Base-by-base conservation (phyloP, 2,329 filamentous ascomycete genomes). In the Phialophora tarda region DNA sequence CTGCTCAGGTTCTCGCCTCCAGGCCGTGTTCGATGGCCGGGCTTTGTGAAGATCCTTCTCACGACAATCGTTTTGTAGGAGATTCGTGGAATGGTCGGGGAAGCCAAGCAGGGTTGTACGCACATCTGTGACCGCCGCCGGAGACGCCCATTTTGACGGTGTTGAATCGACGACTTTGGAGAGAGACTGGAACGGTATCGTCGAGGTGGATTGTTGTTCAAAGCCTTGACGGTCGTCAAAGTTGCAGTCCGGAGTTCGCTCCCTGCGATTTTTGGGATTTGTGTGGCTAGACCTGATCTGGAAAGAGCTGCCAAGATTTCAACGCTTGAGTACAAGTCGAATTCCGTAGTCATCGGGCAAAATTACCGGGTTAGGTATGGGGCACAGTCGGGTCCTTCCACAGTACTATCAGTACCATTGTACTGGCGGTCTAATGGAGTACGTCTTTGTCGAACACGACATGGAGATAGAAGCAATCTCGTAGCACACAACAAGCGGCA, bases 111-210 rank as follows among this genome's bases (percentile, higher is more conserved):
- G 26, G 26, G 54, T 74, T 66, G 66, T 66, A 66, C 67, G 91
- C 84, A 94, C 91, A 86, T 90, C 91, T 88, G 89, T 93, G 90
- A 84, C 91, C 91, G 81, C 89, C 86, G 88, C 92, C 90, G 80
- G 91, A 89, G 90, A 90, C 48, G 24, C 48, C 88, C 91, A 95
- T 95, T 82, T 87, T 93, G 89, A 84, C 83, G 83, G 80, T 76
- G 57, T 67, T 66, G 23, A 26, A 51, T 32, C 30, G 28, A 55
- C 53, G 53, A 53, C 48, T 64, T 54, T 44, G 63, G 64, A 41
- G 60, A 56, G 53, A 34, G 30, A 63, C 47, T 23, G 63, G 72
- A 78, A 79, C 76, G 79, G 75, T 75, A 76, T 77, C 75, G 74
- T 78, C 75, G 76, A 74, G 75, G 79, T 76, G 72, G 72, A 75